Percentiles rank a stretch among this genome's conserved stretches.
Conservation (phyloP, 2,329 filamentous ascomycete species). For the Aspergillus pseudotamarii region DNA sequence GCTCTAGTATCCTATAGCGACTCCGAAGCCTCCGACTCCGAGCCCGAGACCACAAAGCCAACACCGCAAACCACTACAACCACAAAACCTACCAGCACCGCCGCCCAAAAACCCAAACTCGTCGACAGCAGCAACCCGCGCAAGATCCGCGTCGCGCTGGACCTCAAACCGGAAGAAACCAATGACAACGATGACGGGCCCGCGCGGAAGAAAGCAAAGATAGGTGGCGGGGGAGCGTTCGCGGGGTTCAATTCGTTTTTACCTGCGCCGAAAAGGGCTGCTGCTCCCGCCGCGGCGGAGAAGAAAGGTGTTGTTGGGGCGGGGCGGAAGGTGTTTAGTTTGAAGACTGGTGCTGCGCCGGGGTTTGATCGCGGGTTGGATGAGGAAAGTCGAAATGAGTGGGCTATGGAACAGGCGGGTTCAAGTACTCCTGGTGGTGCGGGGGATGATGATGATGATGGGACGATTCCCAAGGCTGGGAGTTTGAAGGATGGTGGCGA, state of each 20-base stretch:
- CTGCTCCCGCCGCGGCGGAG: slow-evolving; percentile 25
- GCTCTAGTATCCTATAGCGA: slow-evolving; percentile 82
- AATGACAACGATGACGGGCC: slow-evolving; percentile 54
- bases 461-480: slow-evolving; percentile 30
- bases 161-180: slow-evolving; percentile 46
- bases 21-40: slow-evolving; percentile 69
- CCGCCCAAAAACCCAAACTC: slow-evolving; percentile 62
- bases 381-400: slow-evolving; percentile 37
- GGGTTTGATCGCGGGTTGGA: slow-evolving; percentile 72
- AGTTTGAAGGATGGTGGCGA: slow-evolving; percentile 21
- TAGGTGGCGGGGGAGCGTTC: slow-evolving; percentile 68
- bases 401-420: slow-evolving; percentile 19
- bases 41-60: slow-evolving; percentile 40
- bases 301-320: slow-evolving; percentile 30
- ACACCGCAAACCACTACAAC: slow-evolving; percentile 27
- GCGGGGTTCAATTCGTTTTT: slow-evolving; percentile 84
- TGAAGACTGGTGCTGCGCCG: slow-evolving; percentile 82
- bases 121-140: slow-evolving; percentile 78
- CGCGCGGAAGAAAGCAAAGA: slow-evolving; percentile 71
- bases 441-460: slow-evolving; percentile 36
- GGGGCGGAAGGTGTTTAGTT: slow-evolving; percentile 63
- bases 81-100: slow-evolving; percentile 29
- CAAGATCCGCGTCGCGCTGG: slow-evolving; percentile 80
- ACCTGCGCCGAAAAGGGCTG: slow-evolving; percentile 72
- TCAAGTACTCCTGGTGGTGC: background rate